Base-by-base conservation (phyloP, 2,329 filamentous ascomycete species). In the Helotiales sp. region DNA sequence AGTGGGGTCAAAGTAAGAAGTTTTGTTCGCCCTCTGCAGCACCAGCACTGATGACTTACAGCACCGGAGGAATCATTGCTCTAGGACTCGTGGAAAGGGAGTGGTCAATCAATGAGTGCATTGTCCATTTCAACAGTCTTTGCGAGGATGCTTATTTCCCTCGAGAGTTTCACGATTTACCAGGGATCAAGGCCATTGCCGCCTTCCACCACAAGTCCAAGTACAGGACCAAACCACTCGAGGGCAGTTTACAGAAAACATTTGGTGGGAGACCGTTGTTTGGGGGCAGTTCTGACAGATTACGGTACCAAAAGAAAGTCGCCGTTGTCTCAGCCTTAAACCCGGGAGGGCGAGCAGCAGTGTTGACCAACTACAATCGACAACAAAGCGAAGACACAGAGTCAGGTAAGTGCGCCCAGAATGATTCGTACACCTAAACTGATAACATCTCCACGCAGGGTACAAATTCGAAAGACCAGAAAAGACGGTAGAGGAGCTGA, bases 321-420 rank as follows among this genome's bases (percentile, higher is more conserved):
- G 76, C 75, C 1, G 68, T 80, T 9, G 77, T 74, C n/a, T 66
- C 77, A 10, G 73, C 76, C 1, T 73, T 73, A 44, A 70, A 69
- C 1, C 71, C 72, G 44, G 75, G 72, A 3, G 70, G 73, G 30
- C 69, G 71, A 30, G 70, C 75, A 1, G 73, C 76, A 27, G 63
- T 80, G 10, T 62, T 80, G 4, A 71, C 75, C 10, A 80, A 78
- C 62, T 81, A 81, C 63, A 76, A 76, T 51, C 70, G 62, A n/a
- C 51, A 51, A 34, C 63, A 67, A 24, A n/a, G 29, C 13, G n/a
- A 15, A 17, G 7, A 29, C 10, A 34, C 33, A n/a, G n/a, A n/a
- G n/a, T n/a, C n/a, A n/a, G n/a, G n/a, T n/a, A n/a, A n/a, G n/a
- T n/a, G n/a, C n/a, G n/a, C n/a, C n/a, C n/a, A n/a, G n/a, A n/a